These are phyloP conservation scores for Aphanomyces stellatus DNA, from an alignment of 352 stramenopile species.

Conservation along the genomic window DNA sequence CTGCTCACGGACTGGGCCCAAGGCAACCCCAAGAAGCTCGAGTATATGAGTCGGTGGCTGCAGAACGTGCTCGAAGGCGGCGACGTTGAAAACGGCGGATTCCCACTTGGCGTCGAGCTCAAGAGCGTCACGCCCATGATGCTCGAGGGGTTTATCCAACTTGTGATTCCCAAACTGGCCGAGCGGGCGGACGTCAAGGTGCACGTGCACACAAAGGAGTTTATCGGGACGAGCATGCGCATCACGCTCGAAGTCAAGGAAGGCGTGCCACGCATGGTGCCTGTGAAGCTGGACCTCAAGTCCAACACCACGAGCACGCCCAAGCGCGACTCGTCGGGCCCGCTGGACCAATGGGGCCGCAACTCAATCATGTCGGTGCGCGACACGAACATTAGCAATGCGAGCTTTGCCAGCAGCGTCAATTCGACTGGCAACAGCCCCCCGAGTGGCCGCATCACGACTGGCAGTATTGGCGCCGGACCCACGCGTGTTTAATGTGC, in stretches of 20 bases:
- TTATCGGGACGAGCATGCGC: constrained; percentile 85
- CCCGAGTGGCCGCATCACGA: neutral
- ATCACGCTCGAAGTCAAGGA: constrained; percentile 48
- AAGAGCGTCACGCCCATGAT: constrained; percentile 88
- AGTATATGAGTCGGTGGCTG: constrained; percentile 85
- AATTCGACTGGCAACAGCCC: neutral
- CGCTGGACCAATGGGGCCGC: constrained; percentile 12
- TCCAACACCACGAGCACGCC: neutral
- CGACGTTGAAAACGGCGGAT: constrained; percentile 77
- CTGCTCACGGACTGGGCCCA: constrained; percentile 81
- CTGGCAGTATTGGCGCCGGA: neutral
- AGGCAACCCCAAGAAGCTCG: constrained; percentile 84
- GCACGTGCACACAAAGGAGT: constrained; percentile 85
- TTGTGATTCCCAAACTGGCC: constrained; percentile 80
- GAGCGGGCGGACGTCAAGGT: constrained; percentile 78
- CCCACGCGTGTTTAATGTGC: neutral
- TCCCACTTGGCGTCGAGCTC: constrained; percentile 82
- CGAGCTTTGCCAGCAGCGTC: constrained; percentile 11
- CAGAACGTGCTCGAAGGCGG: constrained; percentile 83
- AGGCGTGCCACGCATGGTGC: constrained; percentile 12
- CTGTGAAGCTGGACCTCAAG: neutral
- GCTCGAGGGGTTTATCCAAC: constrained; percentile 84
- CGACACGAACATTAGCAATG: constrained; percentile 1
- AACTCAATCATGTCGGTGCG: constrained; percentile 20
- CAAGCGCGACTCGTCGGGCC: neutral